These are phyloP conservation scores for Psilocybe azurescens DNA, from an alignment of 768 basidiomycete genomes.

Conservation along the genomic window DNA sequence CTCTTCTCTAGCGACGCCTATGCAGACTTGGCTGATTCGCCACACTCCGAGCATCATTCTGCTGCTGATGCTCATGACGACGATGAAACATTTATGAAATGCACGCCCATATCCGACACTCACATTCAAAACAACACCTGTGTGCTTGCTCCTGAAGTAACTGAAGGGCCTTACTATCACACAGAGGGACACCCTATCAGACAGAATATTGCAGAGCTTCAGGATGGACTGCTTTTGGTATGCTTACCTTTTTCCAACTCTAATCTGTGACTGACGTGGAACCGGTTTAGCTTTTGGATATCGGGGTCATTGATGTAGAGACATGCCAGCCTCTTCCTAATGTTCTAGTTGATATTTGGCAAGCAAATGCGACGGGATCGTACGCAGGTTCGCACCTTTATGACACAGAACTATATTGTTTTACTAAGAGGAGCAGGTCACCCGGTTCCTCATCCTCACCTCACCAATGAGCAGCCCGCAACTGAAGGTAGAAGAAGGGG, in stretches of 20 bases:
- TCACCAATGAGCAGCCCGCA: conserved; percentile 49
- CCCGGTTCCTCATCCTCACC: conserved; percentile 48
- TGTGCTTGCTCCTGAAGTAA: conserved; percentile 56
- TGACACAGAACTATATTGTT: background rate
- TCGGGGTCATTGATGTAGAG: conserved; percentile 62
- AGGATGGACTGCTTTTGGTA: conserved; percentile 54
- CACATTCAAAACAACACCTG: conserved; percentile 60
- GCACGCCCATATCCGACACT: conserved; percentile 50
- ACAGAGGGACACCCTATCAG: conserved; percentile 52
- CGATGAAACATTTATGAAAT: conserved; percentile 45
- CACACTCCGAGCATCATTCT: conserved; percentile 19
- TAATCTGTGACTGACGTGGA: background rate
- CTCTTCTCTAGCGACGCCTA: conserved; percentile 47
- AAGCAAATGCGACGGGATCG: conserved; percentile 59
- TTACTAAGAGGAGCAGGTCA: conserved; percentile 38
- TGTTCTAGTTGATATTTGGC: conserved; percentile 65
- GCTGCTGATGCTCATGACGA: conserved; percentile 19
- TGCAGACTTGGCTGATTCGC: conserved; percentile 32
- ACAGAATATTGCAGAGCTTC: conserved; percentile 59
- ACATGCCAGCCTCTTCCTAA: conserved; percentile 60
- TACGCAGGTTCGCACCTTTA: conserved; percentile 46
- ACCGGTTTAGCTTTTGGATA: conserved; percentile 48
- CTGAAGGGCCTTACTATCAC: conserved; percentile 62
- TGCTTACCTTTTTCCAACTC: conserved; percentile 17
- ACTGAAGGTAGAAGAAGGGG: conserved; percentile 51